Conservation (phyloP, 2,329 filamentous ascomycete species). For the Penicillium brasilianum region DNA sequence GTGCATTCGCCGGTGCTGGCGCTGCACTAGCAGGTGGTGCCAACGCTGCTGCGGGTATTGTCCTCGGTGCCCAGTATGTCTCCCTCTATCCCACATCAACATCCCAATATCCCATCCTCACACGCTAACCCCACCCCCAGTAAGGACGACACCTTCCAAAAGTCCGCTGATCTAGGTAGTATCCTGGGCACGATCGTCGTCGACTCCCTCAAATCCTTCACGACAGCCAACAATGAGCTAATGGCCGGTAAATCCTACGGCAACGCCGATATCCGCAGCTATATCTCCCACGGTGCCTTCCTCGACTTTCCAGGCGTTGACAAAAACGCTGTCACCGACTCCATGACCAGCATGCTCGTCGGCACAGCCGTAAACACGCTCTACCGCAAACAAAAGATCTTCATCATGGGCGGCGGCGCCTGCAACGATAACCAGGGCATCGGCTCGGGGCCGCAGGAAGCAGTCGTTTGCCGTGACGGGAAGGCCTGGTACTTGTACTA, state of each 20-base stretch:
- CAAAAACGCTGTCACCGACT: constrained; percentile 21
- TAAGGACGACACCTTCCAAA: constrained; percentile 20
- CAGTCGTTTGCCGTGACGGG: constrained; percentile 17
- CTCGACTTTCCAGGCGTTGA: constrained; percentile 16
- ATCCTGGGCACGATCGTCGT: constrained; percentile 18
- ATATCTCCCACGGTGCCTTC: constrained; percentile 19
- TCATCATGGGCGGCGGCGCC: constrained; percentile 23
- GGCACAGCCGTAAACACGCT: constrained; percentile 20
- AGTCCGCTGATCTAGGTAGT: constrained; percentile 22
- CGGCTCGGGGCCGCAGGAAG: constrained; percentile 15
- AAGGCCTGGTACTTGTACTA: constrained; percentile 26
- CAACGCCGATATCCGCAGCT: constrained; percentile 20
- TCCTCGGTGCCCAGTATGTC: constrained; percentile 16
- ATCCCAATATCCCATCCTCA: no score
- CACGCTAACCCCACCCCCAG: neutral
- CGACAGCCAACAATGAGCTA: constrained; percentile 21
- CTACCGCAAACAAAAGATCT: constrained; percentile 21
- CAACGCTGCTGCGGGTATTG: neutral
- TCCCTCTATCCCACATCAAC: neutral
- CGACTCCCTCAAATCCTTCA: constrained; percentile 22
- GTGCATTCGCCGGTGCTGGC: constrained; percentile 14
- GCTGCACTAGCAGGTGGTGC: constrained; percentile 7
- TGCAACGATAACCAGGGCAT: constrained; percentile 21
- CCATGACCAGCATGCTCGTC: constrained; percentile 20
- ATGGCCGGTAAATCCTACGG: constrained; percentile 16